Evolutionary conservation across 305 asterid genomes (phyloP).

Genomic region (Solanum hybrid): DNA sequence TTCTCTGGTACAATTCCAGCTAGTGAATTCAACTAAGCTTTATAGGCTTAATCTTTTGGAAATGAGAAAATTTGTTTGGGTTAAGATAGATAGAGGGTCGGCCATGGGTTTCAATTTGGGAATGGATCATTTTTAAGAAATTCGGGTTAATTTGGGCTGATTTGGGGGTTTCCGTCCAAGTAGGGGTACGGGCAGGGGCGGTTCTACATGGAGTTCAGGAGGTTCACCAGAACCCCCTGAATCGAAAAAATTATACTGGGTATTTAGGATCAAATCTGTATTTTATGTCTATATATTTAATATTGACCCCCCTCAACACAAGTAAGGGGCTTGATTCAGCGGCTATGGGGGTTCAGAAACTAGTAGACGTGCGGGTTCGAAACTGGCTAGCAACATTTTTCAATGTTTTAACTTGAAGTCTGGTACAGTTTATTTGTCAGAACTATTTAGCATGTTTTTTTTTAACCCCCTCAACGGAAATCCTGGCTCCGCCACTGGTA

Average conservation of each 20-base stretch:
- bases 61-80: neutral
- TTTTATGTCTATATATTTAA: neutral
- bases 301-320: neutral
- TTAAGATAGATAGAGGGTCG: neutral
- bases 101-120: neutral
- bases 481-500: neutral
- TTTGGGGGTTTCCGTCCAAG: neutral
- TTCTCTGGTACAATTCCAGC: neutral
- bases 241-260: neutral
- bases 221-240: neutral
- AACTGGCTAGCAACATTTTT: neutral
- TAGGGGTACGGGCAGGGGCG: neutral
- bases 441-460: neutral
- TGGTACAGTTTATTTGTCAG: neutral
- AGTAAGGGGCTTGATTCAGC: neutral
- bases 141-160: neutral
- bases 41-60: neutral
- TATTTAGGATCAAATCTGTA: neutral
- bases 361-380: neutral
- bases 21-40: neutral
- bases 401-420: neutral
- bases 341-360: neutral
- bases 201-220: neutral
- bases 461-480: neutral
- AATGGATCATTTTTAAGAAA: neutral